Evolutionary conservation across 2,329 filamentous ascomycete species (phyloP).

Genomic region (Cercospora sp.): DNA sequence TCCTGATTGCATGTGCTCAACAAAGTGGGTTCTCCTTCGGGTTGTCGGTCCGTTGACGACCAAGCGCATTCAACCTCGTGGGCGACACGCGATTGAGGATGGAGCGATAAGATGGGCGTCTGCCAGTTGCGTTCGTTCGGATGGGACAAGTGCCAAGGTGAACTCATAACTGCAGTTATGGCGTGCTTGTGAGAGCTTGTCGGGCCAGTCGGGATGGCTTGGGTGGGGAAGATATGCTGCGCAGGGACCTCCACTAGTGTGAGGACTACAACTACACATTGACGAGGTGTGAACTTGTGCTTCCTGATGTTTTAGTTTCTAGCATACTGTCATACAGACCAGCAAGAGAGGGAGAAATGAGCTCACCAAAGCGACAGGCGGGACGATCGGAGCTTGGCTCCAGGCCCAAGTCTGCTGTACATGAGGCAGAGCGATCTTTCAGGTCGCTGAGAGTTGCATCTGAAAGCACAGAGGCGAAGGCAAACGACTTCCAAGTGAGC

Average conservation of each 20-base stretch:
- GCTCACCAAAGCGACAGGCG: not conserved
- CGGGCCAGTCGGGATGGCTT: slow-evolving; percentile 3
- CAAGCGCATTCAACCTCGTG: slow-evolving; percentile 1
- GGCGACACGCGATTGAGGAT: not conserved
- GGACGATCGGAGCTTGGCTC: slow-evolving; percentile 1
- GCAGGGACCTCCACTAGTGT: not conserved
- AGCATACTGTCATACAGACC: not conserved
- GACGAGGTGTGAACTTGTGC: not conserved
- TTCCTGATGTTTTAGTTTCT: not conserved
- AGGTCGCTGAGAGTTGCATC: not conserved
- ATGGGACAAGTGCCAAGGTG: not conserved
- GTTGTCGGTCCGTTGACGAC: slow-evolving; percentile 2
- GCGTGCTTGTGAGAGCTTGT: slow-evolving; percentile 12
- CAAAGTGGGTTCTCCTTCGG: not conserved
- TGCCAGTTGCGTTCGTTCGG: not conserved
- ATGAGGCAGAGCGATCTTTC: not conserved
- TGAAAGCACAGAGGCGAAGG: not conserved
- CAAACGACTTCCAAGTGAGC: not conserved
- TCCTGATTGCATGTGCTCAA: not conserved
- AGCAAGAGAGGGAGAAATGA: not conserved
- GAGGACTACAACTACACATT: not conserved
- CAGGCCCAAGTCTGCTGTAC: not conserved
- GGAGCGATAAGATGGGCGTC: not conserved
- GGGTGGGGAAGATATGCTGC: not conserved
- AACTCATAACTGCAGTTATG: slow-evolving; percentile 10